Evolutionary conservation across 1,139 yeast species (phyloP).

Genomic region (Pneumocystis jirovecii): DNA sequence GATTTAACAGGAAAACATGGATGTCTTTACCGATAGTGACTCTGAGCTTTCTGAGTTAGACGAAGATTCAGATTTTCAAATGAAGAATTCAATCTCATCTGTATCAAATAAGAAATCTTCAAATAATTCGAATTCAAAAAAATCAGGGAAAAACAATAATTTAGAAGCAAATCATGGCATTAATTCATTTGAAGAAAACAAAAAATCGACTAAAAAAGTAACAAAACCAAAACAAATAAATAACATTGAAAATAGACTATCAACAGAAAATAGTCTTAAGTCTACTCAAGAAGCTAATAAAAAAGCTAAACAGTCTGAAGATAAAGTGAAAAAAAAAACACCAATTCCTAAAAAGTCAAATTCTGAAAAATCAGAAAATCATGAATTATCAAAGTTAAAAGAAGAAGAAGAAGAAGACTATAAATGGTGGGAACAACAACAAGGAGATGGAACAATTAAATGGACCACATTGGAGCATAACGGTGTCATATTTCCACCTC

Average conservation of each 20-base stretch:
- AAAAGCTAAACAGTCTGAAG: not conserved
- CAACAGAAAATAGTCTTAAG: not conserved
- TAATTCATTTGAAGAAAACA: not conserved
- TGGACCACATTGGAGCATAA: conserved; percentile 79
- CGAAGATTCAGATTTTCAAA: not conserved
- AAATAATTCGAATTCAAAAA: not conserved
- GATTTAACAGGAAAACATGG: not conserved
- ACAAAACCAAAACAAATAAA: not conserved
- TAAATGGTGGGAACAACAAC: conserved; percentile 78
- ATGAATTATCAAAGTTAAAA: conserved; percentile 19
- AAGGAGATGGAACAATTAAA: conserved; percentile 59
- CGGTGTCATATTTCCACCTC: conserved; percentile 90
- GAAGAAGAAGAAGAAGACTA: conserved; percentile 50
- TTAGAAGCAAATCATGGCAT: not conserved
- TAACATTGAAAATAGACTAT: conserved; percentile 2
- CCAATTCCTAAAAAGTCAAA: conserved; percentile 1
- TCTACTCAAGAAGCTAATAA: not conserved
- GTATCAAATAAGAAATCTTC: not conserved
- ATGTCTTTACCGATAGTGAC: not conserved
- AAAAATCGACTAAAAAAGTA: not conserved
- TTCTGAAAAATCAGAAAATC: conserved; percentile 5
- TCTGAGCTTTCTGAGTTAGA: not conserved
- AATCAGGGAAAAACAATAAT: not conserved
- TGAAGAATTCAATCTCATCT: not conserved
- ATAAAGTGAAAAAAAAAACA: not conserved